Evolutionary conservation across 2,329 filamentous ascomycete genomes (phyloP).

Genomic region (Magnaporthiopsis poae): DNA sequence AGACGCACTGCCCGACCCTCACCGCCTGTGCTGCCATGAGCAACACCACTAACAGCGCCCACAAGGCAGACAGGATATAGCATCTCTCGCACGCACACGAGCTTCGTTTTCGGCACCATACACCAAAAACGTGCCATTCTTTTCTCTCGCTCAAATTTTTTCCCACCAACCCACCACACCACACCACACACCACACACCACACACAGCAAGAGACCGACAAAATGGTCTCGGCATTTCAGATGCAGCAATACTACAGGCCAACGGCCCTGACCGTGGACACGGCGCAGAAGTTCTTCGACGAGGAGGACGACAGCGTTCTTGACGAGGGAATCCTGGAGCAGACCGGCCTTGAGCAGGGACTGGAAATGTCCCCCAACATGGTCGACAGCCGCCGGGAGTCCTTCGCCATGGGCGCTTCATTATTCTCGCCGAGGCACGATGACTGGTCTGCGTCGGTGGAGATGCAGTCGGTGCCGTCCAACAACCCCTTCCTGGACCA

Average conservation of each 20-base stretch:
- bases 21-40: background rate
- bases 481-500: conserved; percentile 56
- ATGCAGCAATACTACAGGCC: conserved; percentile 44
- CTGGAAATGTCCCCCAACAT: conserved; percentile 55
- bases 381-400: conserved; percentile 53
- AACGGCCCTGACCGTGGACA: conserved; percentile 43
- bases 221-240: conserved; percentile 42
- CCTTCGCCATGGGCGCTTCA: conserved; percentile 46
- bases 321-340: conserved; percentile 52
- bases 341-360: conserved; percentile 49
- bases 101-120: background rate
- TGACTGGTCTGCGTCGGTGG: conserved; percentile 49
- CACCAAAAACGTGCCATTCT: too few relatives aligned
- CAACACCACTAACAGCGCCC: background rate
- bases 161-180: background rate
- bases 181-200: background rate
- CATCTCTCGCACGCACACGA: conserved; percentile 1
- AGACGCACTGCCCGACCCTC: background rate
- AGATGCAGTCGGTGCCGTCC: conserved; percentile 54
- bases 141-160: too few relatives aligned
- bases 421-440: conserved; percentile 58
- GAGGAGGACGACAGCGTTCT: conserved; percentile 51
- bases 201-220: conserved; percentile 10
- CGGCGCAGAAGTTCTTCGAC: conserved; percentile 47
- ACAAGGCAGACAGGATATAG: conserved; percentile 1